Percentiles rank a stretch among this genome's conserved stretches.
phyloP scores from a whole-genome alignment of 306 rosid species.

The Bauhinia variegata region DNA sequence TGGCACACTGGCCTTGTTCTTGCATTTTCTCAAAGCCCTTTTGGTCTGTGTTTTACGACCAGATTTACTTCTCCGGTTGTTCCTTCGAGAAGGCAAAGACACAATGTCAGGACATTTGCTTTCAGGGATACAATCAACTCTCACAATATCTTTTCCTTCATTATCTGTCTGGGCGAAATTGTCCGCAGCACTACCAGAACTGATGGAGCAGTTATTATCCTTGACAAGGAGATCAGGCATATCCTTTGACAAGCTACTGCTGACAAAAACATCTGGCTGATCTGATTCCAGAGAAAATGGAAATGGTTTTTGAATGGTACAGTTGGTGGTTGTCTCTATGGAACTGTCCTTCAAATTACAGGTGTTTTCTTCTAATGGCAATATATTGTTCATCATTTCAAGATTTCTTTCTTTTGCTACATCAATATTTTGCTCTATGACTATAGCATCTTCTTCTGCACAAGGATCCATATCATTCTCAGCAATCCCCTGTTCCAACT shows the following conservation, averaged over 20 bases:
- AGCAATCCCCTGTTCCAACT: constrained; percentile 45
- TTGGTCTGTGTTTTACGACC: constrained; percentile 57
- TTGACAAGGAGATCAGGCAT: constrained; percentile 41
- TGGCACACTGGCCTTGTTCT: constrained; percentile 48
- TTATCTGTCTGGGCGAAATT: constrained; percentile 42
- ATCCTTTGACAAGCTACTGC: constrained; percentile 47
- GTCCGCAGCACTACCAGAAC: constrained; percentile 39
- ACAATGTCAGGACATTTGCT: constrained; percentile 41
- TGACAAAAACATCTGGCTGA: constrained; percentile 45
- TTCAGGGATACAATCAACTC: constrained; percentile 52
- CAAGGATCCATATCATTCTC: constrained; percentile 18
- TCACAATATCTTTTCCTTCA: constrained; percentile 50
- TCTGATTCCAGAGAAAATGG: constrained; percentile 44
- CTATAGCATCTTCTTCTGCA: constrained; percentile 19
- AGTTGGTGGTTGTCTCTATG: constrained; percentile 32
- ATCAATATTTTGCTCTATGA: constrained; percentile 31
- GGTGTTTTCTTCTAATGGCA: constrained; percentile 42
- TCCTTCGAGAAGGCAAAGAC: constrained; percentile 57
- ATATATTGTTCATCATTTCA: constrained; percentile 33
- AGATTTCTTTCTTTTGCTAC: constrained; percentile 26
- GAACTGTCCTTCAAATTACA: constrained; percentile 46
- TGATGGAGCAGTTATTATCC: constrained; percentile 44
- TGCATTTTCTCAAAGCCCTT: constrained; percentile 63
- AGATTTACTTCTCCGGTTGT: constrained; percentile 54
- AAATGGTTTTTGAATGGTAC: constrained; percentile 35